phyloP scores from a whole-genome alignment of 2,329 filamentous ascomycete genomes.

The Colletotrichum siamense region DNA sequence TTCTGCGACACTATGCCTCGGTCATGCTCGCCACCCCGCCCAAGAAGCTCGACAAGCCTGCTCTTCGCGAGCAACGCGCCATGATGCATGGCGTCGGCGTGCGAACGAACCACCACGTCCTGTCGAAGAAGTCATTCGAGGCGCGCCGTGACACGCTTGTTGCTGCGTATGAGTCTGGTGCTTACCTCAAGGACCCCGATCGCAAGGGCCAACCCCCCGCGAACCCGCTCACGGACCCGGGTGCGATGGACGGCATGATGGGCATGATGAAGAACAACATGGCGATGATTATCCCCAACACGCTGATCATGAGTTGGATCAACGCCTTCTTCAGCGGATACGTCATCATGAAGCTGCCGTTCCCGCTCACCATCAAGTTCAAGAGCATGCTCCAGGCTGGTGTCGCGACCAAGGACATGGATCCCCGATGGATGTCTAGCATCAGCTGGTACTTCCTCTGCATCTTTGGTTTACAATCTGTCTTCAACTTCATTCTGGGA shows the following conservation, averaged over 20 bases:
- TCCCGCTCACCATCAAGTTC: conserved; percentile 97
- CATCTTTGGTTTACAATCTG: conserved; percentile 93
- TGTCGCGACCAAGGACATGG: conserved; percentile 93
- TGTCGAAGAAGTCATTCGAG: conserved; percentile 80
- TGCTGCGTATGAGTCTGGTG: conserved; percentile 81
- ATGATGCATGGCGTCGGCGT: conserved; percentile 85
- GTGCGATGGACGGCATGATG: conserved; percentile 99
- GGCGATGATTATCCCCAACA: conserved; percentile 99
- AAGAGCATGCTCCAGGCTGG: conserved; percentile 99
- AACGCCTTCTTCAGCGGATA: conserved; percentile 99
- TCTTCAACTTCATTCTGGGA: conserved; percentile 96
- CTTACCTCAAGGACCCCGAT: conserved; percentile 89
- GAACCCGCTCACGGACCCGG: conserved; percentile 95
- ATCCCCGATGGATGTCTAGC: conserved; percentile 98
- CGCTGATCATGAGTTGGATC: conserved; percentile 99
- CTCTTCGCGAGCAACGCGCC: conserved; percentile 85
- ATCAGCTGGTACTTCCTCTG: conserved; percentile 99
- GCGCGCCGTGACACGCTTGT: conserved; percentile 81
- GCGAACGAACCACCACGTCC: conserved; percentile 79
- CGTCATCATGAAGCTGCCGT: conserved; percentile 97
- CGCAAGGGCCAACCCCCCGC: conserved; percentile 84
- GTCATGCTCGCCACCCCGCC: conserved; percentile 87
- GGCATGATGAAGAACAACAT: conserved; percentile 99
- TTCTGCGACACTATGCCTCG: conserved; percentile 94
- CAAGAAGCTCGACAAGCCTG: conserved; percentile 77